These are phyloP conservation scores for Epicoccum sorghinum DNA, from an alignment of 2,329 filamentous ascomycete genomes.

Conservation along the genomic window DNA sequence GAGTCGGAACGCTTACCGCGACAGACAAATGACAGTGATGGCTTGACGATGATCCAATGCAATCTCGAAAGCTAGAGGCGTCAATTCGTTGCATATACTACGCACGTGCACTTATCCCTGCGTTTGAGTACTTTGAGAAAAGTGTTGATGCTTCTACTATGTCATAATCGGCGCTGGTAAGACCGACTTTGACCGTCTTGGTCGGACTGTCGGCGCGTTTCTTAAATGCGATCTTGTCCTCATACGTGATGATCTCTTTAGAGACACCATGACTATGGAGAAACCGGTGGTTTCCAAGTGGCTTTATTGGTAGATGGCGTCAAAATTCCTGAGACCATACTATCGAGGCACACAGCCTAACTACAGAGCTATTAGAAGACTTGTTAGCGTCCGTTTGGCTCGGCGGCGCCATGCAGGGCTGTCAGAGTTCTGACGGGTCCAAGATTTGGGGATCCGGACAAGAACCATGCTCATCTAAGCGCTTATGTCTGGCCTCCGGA, in stretches of 20 bases:
- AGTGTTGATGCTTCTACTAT: constrained; percentile 19
- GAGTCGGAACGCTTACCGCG: too few relatives aligned
- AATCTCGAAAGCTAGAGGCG: too few relatives aligned
- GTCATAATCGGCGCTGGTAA: constrained; percentile 29
- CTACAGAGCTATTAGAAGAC: background rate
- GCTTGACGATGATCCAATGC: too few relatives aligned
- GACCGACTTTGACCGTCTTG: constrained; percentile 2
- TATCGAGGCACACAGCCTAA: constrained; percentile 1
- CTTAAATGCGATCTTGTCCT: background rate
- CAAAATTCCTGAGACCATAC: background rate
- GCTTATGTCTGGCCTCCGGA: constrained; percentile 25
- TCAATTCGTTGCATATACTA: background rate
- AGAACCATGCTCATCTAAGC: constrained; percentile 8
- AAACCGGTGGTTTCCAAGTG: background rate
- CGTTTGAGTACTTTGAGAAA: constrained; percentile 2
- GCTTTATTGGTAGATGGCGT: background rate
- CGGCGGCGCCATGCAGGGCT: constrained; percentile 12
- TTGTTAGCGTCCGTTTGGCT: background rate
- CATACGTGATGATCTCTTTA: background rate
- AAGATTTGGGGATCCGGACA: constrained; percentile 32
- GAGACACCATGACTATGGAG: background rate
- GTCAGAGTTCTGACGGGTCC: constrained; percentile 16
- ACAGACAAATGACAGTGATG: too few relatives aligned
- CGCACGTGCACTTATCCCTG: too few relatives aligned
- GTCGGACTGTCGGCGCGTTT: constrained; percentile 14